Conservation (phyloP, 2,329 filamentous ascomycete genomes). For the Cladosporium velox region DNA sequence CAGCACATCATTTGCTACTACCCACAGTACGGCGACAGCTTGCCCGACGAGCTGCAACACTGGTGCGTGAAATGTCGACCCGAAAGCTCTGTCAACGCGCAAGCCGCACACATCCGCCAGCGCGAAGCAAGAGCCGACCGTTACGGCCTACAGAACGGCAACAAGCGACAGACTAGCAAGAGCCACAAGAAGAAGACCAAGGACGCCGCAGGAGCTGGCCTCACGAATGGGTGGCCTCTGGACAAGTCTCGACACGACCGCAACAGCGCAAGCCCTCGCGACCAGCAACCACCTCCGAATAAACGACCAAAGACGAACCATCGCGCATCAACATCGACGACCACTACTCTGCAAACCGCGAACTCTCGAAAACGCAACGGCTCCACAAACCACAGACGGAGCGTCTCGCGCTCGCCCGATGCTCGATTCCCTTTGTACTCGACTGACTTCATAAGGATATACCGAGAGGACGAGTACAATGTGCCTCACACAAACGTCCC, state of each 20-base stretch:
- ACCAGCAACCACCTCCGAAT: constrained; percentile 57
- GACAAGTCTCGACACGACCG: constrained; percentile 59
- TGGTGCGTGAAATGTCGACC: constrained; percentile 88
- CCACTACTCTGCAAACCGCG: constrained; percentile 58
- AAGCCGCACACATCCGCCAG: constrained; percentile 63
- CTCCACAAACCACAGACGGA: constrained; percentile 64
- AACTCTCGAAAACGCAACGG: constrained; percentile 63
- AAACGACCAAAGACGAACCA: constrained; percentile 86
- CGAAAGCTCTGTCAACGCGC: constrained; percentile 65
- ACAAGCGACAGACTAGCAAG: constrained; percentile 74
- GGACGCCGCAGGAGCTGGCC: constrained; percentile 56
- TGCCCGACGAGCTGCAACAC: constrained; percentile 66
- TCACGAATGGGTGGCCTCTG: constrained; percentile 65
- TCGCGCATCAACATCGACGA: constrained; percentile 73
- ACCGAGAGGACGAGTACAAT: constrained; percentile 48
- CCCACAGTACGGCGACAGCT: constrained; percentile 66
- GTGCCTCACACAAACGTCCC: constrained; percentile 20
- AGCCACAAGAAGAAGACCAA: constrained; percentile 87
- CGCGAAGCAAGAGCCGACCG: constrained; percentile 32
- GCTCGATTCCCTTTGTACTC: constrained; percentile 36
- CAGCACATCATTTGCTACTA: constrained; percentile 99
- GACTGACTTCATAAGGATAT: constrained; percentile 69
- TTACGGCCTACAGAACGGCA: constrained; percentile 62
- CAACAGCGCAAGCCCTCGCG: constrained; percentile 53
- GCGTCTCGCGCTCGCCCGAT: constrained; percentile 72